Evolutionary conservation across 768 basidiomycete genomes (phyloP).

Genomic region (Panellus pusillus): DNA sequence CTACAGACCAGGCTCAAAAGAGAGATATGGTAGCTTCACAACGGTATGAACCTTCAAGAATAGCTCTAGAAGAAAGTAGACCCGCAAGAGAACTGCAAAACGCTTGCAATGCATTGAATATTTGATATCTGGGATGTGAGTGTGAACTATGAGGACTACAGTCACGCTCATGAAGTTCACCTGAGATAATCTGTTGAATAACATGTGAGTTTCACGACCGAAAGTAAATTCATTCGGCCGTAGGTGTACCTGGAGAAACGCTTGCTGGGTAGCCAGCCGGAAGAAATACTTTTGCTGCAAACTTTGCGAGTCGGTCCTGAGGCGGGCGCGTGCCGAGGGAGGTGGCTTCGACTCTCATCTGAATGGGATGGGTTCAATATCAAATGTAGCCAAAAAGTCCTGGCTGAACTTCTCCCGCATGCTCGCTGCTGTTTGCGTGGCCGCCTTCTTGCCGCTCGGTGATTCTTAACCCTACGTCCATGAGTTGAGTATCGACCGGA

Average conservation of each 20-base stretch:
- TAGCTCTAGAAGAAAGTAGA: slow-evolving; percentile 63
- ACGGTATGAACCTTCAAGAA: slow-evolving; percentile 54
- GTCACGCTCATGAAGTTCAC: slow-evolving; percentile 32
- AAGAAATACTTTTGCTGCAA: slow-evolving; percentile 52
- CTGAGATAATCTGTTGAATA: slow-evolving; percentile 49
- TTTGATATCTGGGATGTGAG: slow-evolving; percentile 52
- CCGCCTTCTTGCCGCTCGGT: slow-evolving; percentile 12
- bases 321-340: background rate
- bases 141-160: slow-evolving; percentile 5
- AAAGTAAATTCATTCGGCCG: background rate
- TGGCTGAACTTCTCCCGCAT: slow-evolving; percentile 9
- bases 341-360: background rate
- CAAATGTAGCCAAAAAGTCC: background rate
- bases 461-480: slow-evolving; percentile 2
- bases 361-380: background rate
- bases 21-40: background rate
- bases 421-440: slow-evolving; percentile 7
- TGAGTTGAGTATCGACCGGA: background rate
- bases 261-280: slow-evolving; percentile 62
- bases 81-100: slow-evolving; percentile 69
- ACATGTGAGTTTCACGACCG: background rate
- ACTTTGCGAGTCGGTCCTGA: slow-evolving; percentile 18
- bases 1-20: slow-evolving; percentile 28
- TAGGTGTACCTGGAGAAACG: slow-evolving; percentile 56
- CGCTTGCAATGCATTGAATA: slow-evolving; percentile 65